Base-by-base conservation (phyloP, 2,329 filamentous ascomycete species). In the Fusarium sp. region DNA sequence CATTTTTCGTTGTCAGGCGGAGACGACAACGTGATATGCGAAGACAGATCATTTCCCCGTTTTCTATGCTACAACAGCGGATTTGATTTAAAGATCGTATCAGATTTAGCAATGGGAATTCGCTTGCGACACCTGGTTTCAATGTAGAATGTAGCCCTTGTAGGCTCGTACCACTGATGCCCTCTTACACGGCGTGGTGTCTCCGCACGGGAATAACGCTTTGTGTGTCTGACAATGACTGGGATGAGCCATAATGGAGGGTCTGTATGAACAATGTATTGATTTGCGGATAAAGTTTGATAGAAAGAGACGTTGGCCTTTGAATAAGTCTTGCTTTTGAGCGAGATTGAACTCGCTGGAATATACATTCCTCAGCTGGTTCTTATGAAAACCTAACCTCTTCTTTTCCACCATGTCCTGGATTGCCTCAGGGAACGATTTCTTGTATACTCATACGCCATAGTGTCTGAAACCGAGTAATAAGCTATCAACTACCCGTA, bases 1-100 rank as follows among this genome's bases (percentile, higher is more conserved):
- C 24, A 22, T 28, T 46, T 58, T 48, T 50, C 39, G 35, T 40
- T 51, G 22, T 46, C 19, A 49, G 46, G 19, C 44, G 47, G 46
- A 60, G 41, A 47, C 37, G 65, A 69, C 37, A 28, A 64, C 33
- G 53, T 67, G 52, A 63, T 67, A 57, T 63, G 66, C 50, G 53
- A 63, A 51, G 33, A 40, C 37, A 43, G 39, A 26, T 39, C 44
- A 24, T 32, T 40, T 62, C 47, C 35, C 40, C 28, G n/a, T 45
- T 52, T 22, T 14, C 43, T 53, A 47, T 68, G 17, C 6, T 53
- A 14, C 33, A 44, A 41, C 44, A 45, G 15, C 22, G 24, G 52
- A 28, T 43, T 51, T 53, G 32, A 14, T 15, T 48, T 30, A 32
- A 24, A 14, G 19, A 54, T 59, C 49, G 50, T 62, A 45, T 41